Evolutionary conservation across 2,329 filamentous ascomycete species (phyloP).

Genomic region (Raffaelea deltoideospora): DNA sequence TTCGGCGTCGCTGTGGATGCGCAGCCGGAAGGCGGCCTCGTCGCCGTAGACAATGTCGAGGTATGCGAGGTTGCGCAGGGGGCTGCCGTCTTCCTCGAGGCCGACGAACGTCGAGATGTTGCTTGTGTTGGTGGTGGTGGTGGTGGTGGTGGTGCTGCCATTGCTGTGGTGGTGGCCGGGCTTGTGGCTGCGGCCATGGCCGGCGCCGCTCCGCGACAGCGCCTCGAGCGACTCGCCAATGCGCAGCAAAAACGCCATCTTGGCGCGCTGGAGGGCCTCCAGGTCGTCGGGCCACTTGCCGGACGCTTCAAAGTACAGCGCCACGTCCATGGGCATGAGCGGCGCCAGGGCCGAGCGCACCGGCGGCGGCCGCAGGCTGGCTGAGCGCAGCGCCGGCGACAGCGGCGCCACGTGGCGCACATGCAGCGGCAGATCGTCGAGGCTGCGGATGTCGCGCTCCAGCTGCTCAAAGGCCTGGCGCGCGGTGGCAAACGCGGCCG

Average conservation of each 20-base stretch:
- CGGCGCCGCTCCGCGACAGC: conserved; percentile 53
- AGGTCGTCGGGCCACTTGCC: conserved; percentile 88
- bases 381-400: conserved; percentile 57
- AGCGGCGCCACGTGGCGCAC: conserved; percentile 66
- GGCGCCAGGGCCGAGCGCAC: conserved; percentile 28
- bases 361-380: conserved; percentile 43
- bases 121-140: too few relatives aligned
- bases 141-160: too few relatives aligned
- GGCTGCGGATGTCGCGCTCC: conserved; percentile 58
- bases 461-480: conserved; percentile 57
- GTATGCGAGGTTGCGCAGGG: conserved; percentile 70
- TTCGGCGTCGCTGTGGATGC: conserved; percentile 82
- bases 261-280: conserved; percentile 80
- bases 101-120: conserved; percentile 63
- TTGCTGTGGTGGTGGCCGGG: too few relatives aligned
- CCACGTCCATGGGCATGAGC: conserved; percentile 52
- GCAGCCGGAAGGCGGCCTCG: conserved; percentile 62
- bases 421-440: conserved; percentile 78
- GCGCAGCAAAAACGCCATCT: conserved; percentile 74
- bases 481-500: conserved; percentile 49
- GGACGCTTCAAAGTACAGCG: conserved; percentile 86
- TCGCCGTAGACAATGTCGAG: conserved; percentile 68
- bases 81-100: conserved; percentile 25
- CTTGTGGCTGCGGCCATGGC: too few relatives aligned
- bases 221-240: conserved; percentile 57